These are phyloP conservation scores for Blastomyces silverae DNA, from an alignment of 2,329 filamentous ascomycete species.

Conservation along the genomic window DNA sequence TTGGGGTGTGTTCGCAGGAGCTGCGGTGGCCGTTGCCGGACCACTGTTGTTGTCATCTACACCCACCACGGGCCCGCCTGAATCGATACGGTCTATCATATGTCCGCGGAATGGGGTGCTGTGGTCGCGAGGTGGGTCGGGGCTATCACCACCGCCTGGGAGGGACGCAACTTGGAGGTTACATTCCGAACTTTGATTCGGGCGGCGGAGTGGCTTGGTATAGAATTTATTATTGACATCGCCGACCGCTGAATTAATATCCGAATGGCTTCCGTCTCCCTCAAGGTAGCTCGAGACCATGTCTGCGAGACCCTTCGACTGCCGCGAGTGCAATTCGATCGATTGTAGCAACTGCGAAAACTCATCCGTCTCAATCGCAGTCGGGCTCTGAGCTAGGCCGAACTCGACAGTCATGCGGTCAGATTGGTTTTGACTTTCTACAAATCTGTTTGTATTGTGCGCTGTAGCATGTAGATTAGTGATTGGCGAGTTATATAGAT, in stretches of 20 bases:
- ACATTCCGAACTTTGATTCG: slow-evolving; percentile 1
- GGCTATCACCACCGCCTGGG: slow-evolving; percentile 21
- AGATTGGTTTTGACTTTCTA: neutral
- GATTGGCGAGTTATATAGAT: neutral
- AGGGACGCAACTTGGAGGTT: slow-evolving; percentile 18
- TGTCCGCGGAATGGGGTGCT: slow-evolving; percentile 18
- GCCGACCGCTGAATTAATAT: slow-evolving; percentile 1
- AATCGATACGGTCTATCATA: slow-evolving; percentile 21
- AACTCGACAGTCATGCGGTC: slow-evolving; percentile 2
- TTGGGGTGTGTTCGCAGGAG: neutral
- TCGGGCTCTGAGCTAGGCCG: neutral
- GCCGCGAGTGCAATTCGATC: slow-evolving; percentile 17
- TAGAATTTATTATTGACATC: slow-evolving; percentile 4
- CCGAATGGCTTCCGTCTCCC: neutral
- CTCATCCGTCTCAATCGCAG: slow-evolving; percentile 2
- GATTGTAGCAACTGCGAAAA: slow-evolving; percentile 17
- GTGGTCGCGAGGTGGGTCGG: slow-evolving; percentile 19
- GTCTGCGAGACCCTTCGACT: slow-evolving; percentile 17
- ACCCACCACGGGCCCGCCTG: slow-evolving; percentile 55
- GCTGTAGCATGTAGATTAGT: neutral
- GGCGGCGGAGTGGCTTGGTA: slow-evolving; percentile 5
- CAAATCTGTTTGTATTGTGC: too few relatives aligned
- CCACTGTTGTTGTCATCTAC: slow-evolving; percentile 55
- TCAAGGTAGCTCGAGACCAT: slow-evolving; percentile 17
- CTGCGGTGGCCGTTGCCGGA: neutral